Evolutionary conservation across 805 yeast genomes (phyloP).

Genomic region (Pichia ethanolica): DNA sequence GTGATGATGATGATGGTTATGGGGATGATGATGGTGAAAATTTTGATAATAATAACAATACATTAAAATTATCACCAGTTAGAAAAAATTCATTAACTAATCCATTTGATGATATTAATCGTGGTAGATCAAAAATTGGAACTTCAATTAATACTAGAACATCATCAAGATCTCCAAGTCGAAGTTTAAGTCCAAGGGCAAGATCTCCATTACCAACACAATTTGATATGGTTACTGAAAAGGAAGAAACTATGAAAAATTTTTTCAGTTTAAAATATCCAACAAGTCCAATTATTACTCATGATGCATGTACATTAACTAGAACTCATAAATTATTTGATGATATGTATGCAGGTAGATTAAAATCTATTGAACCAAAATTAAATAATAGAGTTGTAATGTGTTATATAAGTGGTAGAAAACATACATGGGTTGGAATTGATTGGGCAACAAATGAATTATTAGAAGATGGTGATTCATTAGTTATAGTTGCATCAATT

Average conservation of each 20-base stretch:
- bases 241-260: not conserved
- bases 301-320: constrained; percentile 37
- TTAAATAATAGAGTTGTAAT: constrained; percentile 49
- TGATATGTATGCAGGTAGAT: constrained; percentile 33
- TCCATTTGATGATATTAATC: not conserved
- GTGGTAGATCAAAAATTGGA: constrained; percentile 1
- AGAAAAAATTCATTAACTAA: not conserved
- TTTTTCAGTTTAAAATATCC: constrained; percentile 23
- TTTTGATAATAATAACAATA: not conserved
- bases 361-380: constrained; percentile 25
- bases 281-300: constrained; percentile 31
- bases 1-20: constrained; percentile 15
- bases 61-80: not conserved
- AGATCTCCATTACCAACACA: not conserved
- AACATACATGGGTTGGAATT: constrained; percentile 76
- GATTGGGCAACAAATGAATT: constrained; percentile 58
- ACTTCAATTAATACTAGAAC: not conserved
- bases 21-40: constrained; percentile 8
- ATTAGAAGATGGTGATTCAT: constrained; percentile 57
- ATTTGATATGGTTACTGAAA: constrained; percentile 3
- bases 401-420: constrained; percentile 62
- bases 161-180: constrained; percentile 8
- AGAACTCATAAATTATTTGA: constrained; percentile 43
- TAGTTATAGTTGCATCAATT: constrained; percentile 54
- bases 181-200: constrained; percentile 18